Base-by-base conservation (phyloP, 2,329 filamentous ascomycete genomes). In the Fusarium humuli region DNA sequence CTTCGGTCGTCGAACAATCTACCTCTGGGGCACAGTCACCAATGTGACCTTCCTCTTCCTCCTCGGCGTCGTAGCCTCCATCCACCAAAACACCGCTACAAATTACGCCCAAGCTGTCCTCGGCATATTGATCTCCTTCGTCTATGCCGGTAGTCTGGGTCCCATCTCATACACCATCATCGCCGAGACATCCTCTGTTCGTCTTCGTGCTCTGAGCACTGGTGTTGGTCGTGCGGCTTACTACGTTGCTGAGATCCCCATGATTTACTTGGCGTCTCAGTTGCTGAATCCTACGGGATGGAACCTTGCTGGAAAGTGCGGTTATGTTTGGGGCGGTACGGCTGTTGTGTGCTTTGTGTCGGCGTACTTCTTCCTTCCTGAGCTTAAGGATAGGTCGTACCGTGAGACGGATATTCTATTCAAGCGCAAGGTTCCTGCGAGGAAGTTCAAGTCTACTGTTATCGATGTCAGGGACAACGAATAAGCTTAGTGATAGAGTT, bases 141-240 rank as follows among this genome's bases (percentile, higher is more conserved):
- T 90, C 18, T 92, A 90, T 79, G 86, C 85, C 49, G 77, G 89
- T 14, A 87, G 86, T 68, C 87, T 87, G 18, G 89, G 87, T 4
- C 89, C 89, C 37, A 86, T 86, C 47, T 90, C 89, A 6, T 91
- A 86, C 84, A 86, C 88, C 79, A 89, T 91, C 72, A 91, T 91
- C 54, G 88, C 86, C 61, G 89, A 91, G 79, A 91, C 89, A 7
- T 90, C 89, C 0, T 81, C 89, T 45, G 84, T 91, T 55, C 88
- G 89, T 66, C 88, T 91, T 30, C 78, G 89, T 41, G 86, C 89
- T 46, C 79, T 91, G 23, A 91, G 86, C 4, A 91, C 89, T 14
- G 89, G 88, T 77, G 80, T 91, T 30, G 89, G 89, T 75, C 88
- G 89, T 75, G 89, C 79, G 61, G 79, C 83, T 13, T 91, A 91